These are phyloP conservation scores for Ophiosphaerella herpotricha DNA, from an alignment of 2,329 filamentous ascomycete species.

Conservation along the genomic window DNA sequence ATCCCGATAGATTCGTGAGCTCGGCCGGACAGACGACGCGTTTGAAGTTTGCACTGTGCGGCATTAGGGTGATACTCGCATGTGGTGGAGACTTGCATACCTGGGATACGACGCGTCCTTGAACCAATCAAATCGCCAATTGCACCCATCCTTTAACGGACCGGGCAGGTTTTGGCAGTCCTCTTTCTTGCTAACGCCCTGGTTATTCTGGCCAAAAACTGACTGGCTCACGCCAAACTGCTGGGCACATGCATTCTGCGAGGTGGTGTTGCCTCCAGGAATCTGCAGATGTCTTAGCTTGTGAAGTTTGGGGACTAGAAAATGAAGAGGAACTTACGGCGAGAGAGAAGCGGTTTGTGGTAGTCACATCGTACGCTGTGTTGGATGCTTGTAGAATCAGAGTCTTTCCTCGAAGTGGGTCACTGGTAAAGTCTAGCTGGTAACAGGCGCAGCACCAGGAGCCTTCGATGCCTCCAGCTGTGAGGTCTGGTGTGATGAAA, in stretches of 20 bases:
- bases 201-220: constrained; percentile 37
- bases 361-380: constrained; percentile 53
- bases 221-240: constrained; percentile 39
- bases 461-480: constrained; percentile 55
- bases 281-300: constrained; percentile 28
- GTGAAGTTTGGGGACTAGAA: not conserved
- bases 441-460: constrained; percentile 72
- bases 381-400: constrained; percentile 69
- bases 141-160: constrained; percentile 30
- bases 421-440: constrained; percentile 63
- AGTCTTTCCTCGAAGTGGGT: constrained; percentile 61
- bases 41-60: constrained; percentile 42
- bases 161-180: constrained; percentile 43
- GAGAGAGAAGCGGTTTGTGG: constrained; percentile 41
- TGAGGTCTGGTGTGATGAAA: constrained; percentile 48
- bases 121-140: constrained; percentile 46
- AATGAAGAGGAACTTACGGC: constrained; percentile 28
- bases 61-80: constrained; percentile 21
- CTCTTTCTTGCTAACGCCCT: constrained; percentile 34
- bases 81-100: constrained; percentile 22
- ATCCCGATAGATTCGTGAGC: constrained; percentile 41
- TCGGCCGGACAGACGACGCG: constrained; percentile 41
- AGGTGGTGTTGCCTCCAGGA: constrained; percentile 45
- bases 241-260: constrained; percentile 37
- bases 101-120: constrained; percentile 39